Conservation (phyloP, 345 rosid genomes). For the Anastatica hierochuntica region DNA sequence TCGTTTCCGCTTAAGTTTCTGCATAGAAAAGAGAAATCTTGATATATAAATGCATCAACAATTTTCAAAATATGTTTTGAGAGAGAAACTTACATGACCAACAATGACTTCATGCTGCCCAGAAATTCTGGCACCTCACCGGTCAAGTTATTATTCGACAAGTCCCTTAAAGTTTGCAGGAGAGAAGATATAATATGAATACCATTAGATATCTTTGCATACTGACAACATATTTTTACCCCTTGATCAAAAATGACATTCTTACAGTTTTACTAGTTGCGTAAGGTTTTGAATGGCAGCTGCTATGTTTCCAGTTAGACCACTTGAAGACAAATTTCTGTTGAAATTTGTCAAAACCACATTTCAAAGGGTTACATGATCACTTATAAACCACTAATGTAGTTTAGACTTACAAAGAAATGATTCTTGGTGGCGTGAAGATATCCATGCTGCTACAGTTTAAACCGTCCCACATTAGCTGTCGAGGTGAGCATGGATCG, state of each 20-base stretch:
- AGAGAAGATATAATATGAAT: not conserved
- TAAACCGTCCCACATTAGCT: no score
- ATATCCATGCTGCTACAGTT: no score
- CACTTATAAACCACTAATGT: no score
- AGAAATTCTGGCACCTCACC: slow-evolving; percentile 43
- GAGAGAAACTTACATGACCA: slow-evolving; percentile 32
- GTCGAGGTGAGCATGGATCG: no score
- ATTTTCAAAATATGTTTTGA: not conserved
- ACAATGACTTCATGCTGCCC: slow-evolving; percentile 28
- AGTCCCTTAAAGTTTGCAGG: slow-evolving; percentile 34
- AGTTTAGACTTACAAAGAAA: no score
- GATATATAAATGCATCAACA: not conserved
- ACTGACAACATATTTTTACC: not conserved
- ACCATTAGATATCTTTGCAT: not conserved
- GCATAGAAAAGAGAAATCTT: not conserved
- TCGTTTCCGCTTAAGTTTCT: slow-evolving; percentile 37
- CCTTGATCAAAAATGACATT: not conserved
- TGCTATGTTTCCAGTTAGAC: slow-evolving; percentile 28
- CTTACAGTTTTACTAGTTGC: slow-evolving; percentile 31
- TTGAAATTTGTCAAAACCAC: not conserved
- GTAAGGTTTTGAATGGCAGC: slow-evolving; percentile 26
- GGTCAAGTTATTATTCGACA: slow-evolving; percentile 39
- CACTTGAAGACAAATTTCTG: slow-evolving; percentile 37
- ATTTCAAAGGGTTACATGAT: no score
- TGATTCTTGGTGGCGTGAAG: no score